Evolutionary conservation across 345 rosid species (phyloP).

Genomic region (Barbarea vulgaris): DNA sequence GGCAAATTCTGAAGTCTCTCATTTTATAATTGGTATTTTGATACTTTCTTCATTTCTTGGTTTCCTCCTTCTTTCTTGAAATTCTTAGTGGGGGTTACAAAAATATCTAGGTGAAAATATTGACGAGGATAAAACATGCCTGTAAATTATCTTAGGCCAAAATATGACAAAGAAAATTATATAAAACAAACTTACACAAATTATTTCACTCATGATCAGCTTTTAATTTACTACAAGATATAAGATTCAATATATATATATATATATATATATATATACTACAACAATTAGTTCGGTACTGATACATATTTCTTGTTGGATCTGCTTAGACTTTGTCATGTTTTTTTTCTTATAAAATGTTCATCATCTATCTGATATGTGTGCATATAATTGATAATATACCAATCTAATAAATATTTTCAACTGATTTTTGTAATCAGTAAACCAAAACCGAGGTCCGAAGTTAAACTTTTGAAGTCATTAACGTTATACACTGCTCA

Average conservation of each 20-base stretch:
- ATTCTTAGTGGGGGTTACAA: background rate
- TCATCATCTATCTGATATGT: background rate
- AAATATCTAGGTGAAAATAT: constrained; percentile 12
- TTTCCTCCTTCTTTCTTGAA: background rate
- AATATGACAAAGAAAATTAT: background rate
- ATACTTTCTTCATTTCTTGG: background rate
- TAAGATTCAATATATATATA: no score
- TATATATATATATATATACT: no score
- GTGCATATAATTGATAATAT: background rate
- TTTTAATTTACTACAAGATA: background rate
- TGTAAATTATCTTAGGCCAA: background rate
- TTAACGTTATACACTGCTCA: background rate
- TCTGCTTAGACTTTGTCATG: background rate
- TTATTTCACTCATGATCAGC: background rate
- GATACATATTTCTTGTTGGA: background rate
- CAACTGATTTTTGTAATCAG: background rate
- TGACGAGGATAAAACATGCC: background rate
- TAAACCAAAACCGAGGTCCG: background rate
- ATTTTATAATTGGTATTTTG: background rate
- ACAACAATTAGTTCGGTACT: background rate
- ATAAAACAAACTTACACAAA: background rate
- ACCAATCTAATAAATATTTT: background rate
- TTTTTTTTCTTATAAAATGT: background rate
- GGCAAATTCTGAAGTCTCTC: no score
- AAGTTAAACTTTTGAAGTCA: background rate